Conservation (phyloP, 176 grass and related monocot species). For the Eremochloa ophiuroides region DNA sequence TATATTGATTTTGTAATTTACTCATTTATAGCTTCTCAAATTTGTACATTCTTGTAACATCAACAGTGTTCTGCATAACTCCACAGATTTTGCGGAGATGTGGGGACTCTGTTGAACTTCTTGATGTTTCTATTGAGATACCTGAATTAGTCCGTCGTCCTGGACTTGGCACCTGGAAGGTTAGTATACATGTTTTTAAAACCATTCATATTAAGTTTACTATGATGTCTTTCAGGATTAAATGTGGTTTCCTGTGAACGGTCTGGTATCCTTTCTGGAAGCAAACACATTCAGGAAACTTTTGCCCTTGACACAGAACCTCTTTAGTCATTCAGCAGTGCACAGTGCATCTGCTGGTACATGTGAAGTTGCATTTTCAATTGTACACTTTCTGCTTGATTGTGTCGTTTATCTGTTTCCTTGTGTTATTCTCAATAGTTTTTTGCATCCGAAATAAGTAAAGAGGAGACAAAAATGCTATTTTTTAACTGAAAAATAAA, state of each 20-base stretch:
- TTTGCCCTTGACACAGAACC: not conserved
- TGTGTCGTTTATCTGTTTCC: not conserved
- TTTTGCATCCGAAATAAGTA: not conserved
- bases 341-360: not conserved
- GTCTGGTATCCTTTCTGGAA: not conserved
- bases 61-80: constrained; percentile 15
- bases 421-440: not conserved
- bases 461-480: not conserved
- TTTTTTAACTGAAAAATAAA: not conserved
- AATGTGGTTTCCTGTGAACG: not conserved
- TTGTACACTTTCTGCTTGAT: not conserved
- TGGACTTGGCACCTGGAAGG: constrained; percentile 92
- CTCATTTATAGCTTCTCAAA: not conserved
- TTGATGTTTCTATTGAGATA: constrained; percentile 84
- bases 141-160: constrained; percentile 69
- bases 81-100: constrained; percentile 79
- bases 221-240: not conserved
- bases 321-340: not conserved
- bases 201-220: constrained; percentile 3
- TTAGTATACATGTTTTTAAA: constrained; percentile 34
- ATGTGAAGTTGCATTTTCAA: constrained; percentile 3
- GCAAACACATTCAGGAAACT: not conserved
- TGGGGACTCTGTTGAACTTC: constrained; percentile 76
- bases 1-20: constrained; percentile 21
- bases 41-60: constrained; percentile 8